These are phyloP conservation scores for Cicer chorassanicum DNA, from an alignment of 306 rosid species.

Conservation along the genomic window DNA sequence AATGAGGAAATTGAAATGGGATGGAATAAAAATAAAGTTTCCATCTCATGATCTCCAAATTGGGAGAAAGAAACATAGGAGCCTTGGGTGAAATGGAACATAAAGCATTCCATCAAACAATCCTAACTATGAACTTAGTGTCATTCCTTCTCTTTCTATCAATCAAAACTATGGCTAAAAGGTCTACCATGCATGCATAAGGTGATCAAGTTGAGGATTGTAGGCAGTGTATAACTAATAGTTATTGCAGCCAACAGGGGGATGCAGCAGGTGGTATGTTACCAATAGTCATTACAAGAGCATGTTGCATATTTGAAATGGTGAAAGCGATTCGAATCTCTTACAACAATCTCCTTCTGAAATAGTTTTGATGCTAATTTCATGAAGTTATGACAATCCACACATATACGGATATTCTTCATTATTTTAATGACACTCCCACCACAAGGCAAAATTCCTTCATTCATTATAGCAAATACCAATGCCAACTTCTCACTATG, in stretches of 20 bases:
- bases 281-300: constrained; percentile 89
- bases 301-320: constrained; percentile 71
- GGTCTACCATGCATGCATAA: too few relatives aligned
- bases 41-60: neutral
- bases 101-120: too few relatives aligned
- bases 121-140: too few relatives aligned
- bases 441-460: constrained; percentile 48
- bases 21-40: neutral
- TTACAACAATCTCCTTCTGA: constrained; percentile 72
- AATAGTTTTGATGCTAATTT: constrained; percentile 68
- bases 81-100: too few relatives aligned
- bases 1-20: neutral
- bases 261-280: constrained; percentile 35
- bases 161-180: too few relatives aligned
- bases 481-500: constrained; percentile 94
- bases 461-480: constrained; percentile 70
- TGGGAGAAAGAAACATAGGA: too few relatives aligned
- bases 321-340: constrained; percentile 94
- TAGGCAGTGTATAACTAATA: neutral
- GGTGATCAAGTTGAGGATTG: too few relatives aligned
- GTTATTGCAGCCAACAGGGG: neutral
- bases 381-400: constrained; percentile 92
- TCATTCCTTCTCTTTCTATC: too few relatives aligned
- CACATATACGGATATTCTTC: constrained; percentile 91
- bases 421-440: constrained; percentile 64